These are phyloP conservation scores for Didymellaceae sp. DNA, from an alignment of 2,329 filamentous ascomycete genomes.

Conservation along the genomic window DNA sequence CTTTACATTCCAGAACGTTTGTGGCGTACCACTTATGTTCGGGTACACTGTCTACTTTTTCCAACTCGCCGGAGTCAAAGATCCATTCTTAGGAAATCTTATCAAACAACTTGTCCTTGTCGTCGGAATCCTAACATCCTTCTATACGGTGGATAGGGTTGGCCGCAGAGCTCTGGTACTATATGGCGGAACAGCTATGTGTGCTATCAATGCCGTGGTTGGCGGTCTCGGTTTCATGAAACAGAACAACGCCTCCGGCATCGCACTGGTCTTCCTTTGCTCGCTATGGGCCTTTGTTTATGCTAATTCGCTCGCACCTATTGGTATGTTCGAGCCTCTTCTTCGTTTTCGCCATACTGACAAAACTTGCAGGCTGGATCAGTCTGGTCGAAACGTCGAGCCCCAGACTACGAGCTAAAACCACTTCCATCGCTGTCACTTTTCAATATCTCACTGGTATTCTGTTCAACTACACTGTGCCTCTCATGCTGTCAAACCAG, in stretches of 20 bases:
- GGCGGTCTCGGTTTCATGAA: constrained; percentile 1
- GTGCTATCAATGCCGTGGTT: background rate
- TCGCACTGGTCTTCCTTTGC: background rate
- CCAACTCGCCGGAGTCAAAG: background rate
- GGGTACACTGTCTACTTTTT: constrained; percentile 1
- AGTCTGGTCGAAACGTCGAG: constrained; percentile 2
- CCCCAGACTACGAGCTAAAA: constrained; percentile 81
- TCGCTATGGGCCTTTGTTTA: constrained; percentile 1
- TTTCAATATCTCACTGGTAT: constrained; percentile 77
- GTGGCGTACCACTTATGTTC: constrained; percentile 1
- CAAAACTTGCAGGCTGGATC: constrained; percentile 2
- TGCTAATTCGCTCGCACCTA: background rate
- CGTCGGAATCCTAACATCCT: background rate
- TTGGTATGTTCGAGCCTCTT: too few species aligned
- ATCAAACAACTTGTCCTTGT: background rate
- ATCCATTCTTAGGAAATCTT: background rate
- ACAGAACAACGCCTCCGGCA: constrained; percentile 2
- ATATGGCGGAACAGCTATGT: background rate
- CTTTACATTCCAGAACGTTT: constrained; percentile 1
- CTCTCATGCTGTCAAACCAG: constrained; percentile 47
- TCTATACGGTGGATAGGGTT: background rate
- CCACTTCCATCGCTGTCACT: constrained; percentile 79
- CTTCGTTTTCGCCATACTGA: too few species aligned
- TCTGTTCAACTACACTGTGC: constrained; percentile 80
- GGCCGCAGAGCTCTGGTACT: background rate